Evolutionary conservation across 129 eudicot genomes (phyloP).

Genomic region (Silybum marianum): DNA sequence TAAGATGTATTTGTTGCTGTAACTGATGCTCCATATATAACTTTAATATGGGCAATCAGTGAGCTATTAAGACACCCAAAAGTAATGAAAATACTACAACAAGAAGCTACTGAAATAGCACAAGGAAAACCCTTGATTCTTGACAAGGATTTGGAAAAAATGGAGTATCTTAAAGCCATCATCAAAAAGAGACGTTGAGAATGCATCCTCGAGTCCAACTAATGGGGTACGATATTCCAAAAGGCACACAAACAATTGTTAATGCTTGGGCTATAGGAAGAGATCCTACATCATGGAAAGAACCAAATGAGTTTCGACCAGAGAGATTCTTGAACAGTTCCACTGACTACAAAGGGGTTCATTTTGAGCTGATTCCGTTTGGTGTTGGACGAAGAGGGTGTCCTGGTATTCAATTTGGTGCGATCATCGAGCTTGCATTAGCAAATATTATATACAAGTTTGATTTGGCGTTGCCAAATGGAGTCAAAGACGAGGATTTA

Average conservation of each 20-base stretch:
- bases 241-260: conserved; percentile 37
- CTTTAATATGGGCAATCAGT: conserved; percentile 8
- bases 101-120: background rate
- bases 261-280: conserved; percentile 60
- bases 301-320: conserved; percentile 47
- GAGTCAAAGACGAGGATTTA: conserved; percentile 23
- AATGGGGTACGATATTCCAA: conserved; percentile 44
- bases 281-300: conserved; percentile 48
- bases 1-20: conserved; percentile 13
- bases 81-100: conserved; percentile 18
- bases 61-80: conserved; percentile 25
- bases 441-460: conserved; percentile 46
- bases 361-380: conserved; percentile 52
- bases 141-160: background rate
- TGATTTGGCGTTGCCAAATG: conserved; percentile 43
- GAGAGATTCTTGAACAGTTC: conserved; percentile 49
- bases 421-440: conserved; percentile 37
- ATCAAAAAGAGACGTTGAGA: conserved; percentile 14
- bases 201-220: conserved; percentile 23
- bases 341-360: conserved; percentile 39
- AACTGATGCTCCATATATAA: background rate
- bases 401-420: conserved; percentile 53
- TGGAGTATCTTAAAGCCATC: conserved; percentile 23
- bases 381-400: conserved; percentile 65
- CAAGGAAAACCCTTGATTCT: background rate